Conservation (phyloP, 495 filamentous ascomycete species). For the Tuber borchii region DNA sequence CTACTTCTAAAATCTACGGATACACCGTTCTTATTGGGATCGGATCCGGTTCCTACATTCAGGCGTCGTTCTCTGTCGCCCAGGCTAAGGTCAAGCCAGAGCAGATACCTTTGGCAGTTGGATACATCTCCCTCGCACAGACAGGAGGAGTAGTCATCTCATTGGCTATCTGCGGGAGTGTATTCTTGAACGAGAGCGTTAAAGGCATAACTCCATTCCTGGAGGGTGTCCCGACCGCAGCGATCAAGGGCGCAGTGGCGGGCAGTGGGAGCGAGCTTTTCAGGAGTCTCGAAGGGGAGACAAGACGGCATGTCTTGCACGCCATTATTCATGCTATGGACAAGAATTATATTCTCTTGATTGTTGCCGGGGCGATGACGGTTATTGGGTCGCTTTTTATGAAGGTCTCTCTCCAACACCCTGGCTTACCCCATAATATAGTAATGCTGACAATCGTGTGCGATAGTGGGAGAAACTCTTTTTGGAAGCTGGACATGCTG, state of each 20-base stretch:
- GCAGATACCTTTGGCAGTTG: slow-evolving; percentile 47
- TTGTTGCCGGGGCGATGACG: slow-evolving; percentile 48
- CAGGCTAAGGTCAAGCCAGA: slow-evolving; percentile 47
- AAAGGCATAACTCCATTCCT: slow-evolving; percentile 43
- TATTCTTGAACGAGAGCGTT: slow-evolving; percentile 50
- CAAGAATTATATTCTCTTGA: slow-evolving; percentile 50
- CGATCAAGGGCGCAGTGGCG: slow-evolving; percentile 48
- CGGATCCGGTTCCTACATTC: slow-evolving; percentile 51
- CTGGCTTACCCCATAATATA: not conserved
- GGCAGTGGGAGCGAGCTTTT: slow-evolving; percentile 49
- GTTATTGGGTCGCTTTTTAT: slow-evolving; percentile 48
- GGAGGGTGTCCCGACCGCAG: slow-evolving; percentile 41
- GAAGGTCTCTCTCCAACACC: slow-evolving; percentile 41
- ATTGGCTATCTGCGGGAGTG: slow-evolving; percentile 53
- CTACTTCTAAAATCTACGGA: slow-evolving; percentile 50
- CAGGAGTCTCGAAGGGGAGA: slow-evolving; percentile 39
- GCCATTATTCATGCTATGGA: slow-evolving; percentile 52
- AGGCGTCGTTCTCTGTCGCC: slow-evolving; percentile 52
- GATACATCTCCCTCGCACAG: slow-evolving; percentile 53
- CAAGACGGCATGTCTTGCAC: slow-evolving; percentile 44
- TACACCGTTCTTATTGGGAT: slow-evolving; percentile 51
- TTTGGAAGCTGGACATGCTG: slow-evolving; percentile 19
- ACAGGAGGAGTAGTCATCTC: slow-evolving; percentile 50
- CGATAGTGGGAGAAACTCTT: slow-evolving; percentile 27
- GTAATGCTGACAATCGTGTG: not conserved